These are phyloP conservation scores for Pseudozyma hubeiensis DNA, from an alignment of 1,284 basidiomycete genomes.

Conservation along the genomic window DNA sequence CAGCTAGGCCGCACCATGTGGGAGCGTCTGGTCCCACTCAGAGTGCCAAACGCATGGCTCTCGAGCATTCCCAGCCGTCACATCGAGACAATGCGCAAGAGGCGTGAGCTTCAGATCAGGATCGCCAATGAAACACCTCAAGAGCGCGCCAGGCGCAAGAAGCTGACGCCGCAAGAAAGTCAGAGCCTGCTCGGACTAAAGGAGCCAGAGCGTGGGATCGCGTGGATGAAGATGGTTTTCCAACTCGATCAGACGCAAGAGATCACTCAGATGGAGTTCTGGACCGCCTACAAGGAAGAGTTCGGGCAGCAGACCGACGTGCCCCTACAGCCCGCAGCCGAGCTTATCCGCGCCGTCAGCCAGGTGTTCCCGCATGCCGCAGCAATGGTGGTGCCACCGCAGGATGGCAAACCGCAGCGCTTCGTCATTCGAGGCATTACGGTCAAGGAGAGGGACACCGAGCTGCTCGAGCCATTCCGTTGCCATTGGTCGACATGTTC, in stretches of 20 bases:
- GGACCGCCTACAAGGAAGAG: slow-evolving; percentile 83
- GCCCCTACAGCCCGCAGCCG: slow-evolving; percentile 80
- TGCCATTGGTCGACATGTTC: slow-evolving; percentile 61
- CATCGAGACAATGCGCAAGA: slow-evolving; percentile 17
- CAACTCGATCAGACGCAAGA: slow-evolving; percentile 77
- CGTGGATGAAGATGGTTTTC: slow-evolving; percentile 80
- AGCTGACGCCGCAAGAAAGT: slow-evolving; percentile 46
- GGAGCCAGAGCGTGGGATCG: slow-evolving; percentile 61
- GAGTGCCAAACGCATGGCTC: slow-evolving; percentile 39
- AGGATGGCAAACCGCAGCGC: slow-evolving; percentile 72
- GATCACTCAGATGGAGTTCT: slow-evolving; percentile 88
- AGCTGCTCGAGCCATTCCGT: slow-evolving; percentile 31
- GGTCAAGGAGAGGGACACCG: slow-evolving; percentile 47
- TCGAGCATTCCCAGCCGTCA: slow-evolving; percentile 23
- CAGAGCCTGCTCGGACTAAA: slow-evolving; percentile 33
- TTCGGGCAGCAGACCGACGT: slow-evolving; percentile 67
- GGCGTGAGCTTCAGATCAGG: slow-evolving; percentile 41
- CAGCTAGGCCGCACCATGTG: slow-evolving; percentile 54
- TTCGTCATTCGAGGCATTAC: slow-evolving; percentile 84
- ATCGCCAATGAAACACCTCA: slow-evolving; percentile 42
- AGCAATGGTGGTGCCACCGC: slow-evolving; percentile 81
- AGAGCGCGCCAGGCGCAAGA: slow-evolving; percentile 44
- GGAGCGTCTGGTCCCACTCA: slow-evolving; percentile 50
- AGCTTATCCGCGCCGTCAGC: slow-evolving; percentile 86
- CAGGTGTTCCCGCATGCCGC: slow-evolving; percentile 81